Evolutionary conservation across 225 moss, liverwort and hornwort genomes (phyloP), one percentile per base, ranked within the genome.

Genomic region (Thuidium tamariscinum): DNA sequence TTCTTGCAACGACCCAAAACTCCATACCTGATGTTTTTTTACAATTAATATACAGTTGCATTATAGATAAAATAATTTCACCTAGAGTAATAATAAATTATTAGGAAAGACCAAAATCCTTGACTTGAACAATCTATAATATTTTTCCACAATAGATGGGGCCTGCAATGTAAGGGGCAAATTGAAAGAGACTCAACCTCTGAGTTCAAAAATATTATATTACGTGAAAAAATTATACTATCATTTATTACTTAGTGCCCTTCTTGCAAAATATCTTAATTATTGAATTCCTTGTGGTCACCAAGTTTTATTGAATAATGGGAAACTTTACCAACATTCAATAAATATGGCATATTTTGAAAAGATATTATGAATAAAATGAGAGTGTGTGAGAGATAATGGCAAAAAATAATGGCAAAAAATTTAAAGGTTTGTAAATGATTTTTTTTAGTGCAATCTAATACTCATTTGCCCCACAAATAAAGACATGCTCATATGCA

Each of bases 61-160:
- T 65, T 36, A 8, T 11, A 36, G 65, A 21, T 66, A 12, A 10
- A 65, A 36, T 20, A 9, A n/a, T n/a, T 64, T n/a, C 5, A 34
- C 1, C 0, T 11, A 11, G 3, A 37, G 0, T 41, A 4, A 41
- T 0, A 68, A 0, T 10, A 25, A 7, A 22, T 6, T 22, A 67
- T 22, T 12, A 36, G 2, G 3, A 4, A 37, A 22, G 7, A 5
- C 5, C 5, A 19, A 63, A 61, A 26, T 26, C 10, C 14, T 61
- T 61, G 30, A 62, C 0, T 7, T 7, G 0, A 62, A 63, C 32
- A 32, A 63, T 32, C 0, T 8, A 19, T 18, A 32, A 10, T n/a
- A 65, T 1, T 65, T n/a, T 65, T 20, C 6, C 11, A 36, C 20
- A 36, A 66, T 11, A 20, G 4, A 39, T 23, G 0, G 39, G 7